phyloP scores from a whole-genome alignment of 2,329 filamentous ascomycete genomes.

The Pseudopyricularia javanii region DNA sequence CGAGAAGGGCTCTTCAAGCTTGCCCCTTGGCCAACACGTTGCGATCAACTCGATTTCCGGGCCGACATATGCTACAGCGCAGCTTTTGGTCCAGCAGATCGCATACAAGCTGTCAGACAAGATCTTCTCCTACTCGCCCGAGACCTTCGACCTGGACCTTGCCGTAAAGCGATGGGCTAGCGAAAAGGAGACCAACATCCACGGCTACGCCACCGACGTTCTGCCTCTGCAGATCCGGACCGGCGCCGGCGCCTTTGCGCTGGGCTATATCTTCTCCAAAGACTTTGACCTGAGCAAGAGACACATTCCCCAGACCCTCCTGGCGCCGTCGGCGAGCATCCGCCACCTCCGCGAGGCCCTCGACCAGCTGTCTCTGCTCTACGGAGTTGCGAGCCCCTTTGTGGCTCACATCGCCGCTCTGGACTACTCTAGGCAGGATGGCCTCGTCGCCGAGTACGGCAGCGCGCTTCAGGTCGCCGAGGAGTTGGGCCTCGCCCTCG shows the following conservation, averaged over 20 bases:
- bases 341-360: conserved; percentile 70
- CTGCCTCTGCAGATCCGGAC: conserved; percentile 74
- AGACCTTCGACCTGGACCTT: conserved; percentile 81
- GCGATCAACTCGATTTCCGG: conserved; percentile 56
- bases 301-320: conserved; percentile 78
- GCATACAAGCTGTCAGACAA: conserved; percentile 93
- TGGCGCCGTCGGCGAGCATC: conserved; percentile 76
- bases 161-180: conserved; percentile 69
- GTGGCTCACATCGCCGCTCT: conserved; percentile 86
- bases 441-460: conserved; percentile 79
- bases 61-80: conserved; percentile 84
- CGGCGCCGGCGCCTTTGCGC: conserved; percentile 79
- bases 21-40: conserved; percentile 45
- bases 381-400: conserved; percentile 83
- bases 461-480: conserved; percentile 70
- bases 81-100: conserved; percentile 90
- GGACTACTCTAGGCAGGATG: conserved; percentile 61
- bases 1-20: conserved; percentile 33
- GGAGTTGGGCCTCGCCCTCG: conserved; percentile 77
- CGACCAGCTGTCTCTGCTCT: conserved; percentile 84
- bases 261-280: conserved; percentile 95
- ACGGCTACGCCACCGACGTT: conserved; percentile 68
- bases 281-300: conserved; percentile 90
- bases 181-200: conserved; percentile 61
- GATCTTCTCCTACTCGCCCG: conserved; percentile 92